Base-by-base conservation (phyloP, 2,329 filamentous ascomycete genomes). In the Pseudocercospora musae region DNA sequence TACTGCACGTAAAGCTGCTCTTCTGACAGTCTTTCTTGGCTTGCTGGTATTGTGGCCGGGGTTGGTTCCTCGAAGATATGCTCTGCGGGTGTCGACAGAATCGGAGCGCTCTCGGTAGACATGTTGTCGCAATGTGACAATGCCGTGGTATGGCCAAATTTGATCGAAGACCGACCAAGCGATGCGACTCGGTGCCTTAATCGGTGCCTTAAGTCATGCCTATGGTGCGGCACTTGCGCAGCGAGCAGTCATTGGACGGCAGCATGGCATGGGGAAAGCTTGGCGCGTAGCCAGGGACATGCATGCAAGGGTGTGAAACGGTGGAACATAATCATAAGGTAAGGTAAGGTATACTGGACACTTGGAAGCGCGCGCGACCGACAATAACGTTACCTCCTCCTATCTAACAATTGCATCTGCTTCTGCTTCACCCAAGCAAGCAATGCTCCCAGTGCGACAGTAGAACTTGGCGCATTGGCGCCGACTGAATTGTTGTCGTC, bases 1-100 rank as follows among this genome's bases (percentile, higher is more conserved):
- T 98, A 99, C 54, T 90, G 88, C 44, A 87, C 79, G 59, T 81
- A 79, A 29, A 98, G 81, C 72, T 93, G 89, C 72, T 90, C 86
- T 68, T 94, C 87, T 15, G 83, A 81, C 20, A 84, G 72, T 46
- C 68, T 70, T 76, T 60, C 54, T 48, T 61, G 57, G 53, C 59
- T 68, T 10, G 65, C 57, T 27, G 62, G 63, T 11, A 67, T 75
- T 21, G 77, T 73, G 18, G 78, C 67, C 2, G 81, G 76, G 7
- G 80, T 78, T 4, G 82, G 77, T 50, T 83, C 81, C 68, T 86
- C 83, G 67, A 88, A 81, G 29, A 88, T 81, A 69, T 85, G 83
- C 49, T 82, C 81, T 60, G 87, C 85, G 4, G 86, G 85, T 2
- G 86, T 88, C 1, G 85, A 88, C 48, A 89, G 80, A 1, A 87